Evolutionary conservation across 1,284 basidiomycete species (phyloP).

Genomic region (Cryptococcus maquisensis): DNA sequence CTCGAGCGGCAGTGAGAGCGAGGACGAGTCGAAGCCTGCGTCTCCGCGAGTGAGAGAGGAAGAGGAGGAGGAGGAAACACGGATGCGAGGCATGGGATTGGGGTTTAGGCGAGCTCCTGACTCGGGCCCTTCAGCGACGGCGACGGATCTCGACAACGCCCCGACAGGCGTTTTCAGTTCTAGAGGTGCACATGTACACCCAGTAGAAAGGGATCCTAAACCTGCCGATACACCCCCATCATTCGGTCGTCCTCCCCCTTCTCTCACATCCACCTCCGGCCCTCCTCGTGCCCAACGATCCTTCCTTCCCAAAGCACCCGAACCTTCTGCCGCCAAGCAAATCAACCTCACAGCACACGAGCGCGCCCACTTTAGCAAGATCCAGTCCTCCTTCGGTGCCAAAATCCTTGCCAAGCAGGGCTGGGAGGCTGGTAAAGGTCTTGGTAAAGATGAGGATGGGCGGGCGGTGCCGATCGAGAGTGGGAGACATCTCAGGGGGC

Average conservation of each 20-base stretch:
- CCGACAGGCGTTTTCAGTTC: too few species aligned
- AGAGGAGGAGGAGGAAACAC: conserved; percentile 29
- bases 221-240: conserved; percentile 11
- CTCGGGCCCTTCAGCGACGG: background rate
- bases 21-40: too few species aligned
- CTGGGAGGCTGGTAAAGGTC: conserved; percentile 77
- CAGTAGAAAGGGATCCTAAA: background rate
- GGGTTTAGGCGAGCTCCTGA: conserved; percentile 14
- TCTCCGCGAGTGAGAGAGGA: conserved; percentile 3
- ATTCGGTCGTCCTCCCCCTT: conserved; percentile 25
- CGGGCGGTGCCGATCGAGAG: conserved; percentile 83
- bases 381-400: conserved; percentile 72
- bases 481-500: conserved; percentile 62
- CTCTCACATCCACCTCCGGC: conserved; percentile 54
- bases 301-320: conserved; percentile 12
- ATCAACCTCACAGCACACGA: conserved; percentile 61
- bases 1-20: too few species aligned
- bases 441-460: conserved; percentile 73
- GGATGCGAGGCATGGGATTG: conserved; percentile 15
- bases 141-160: too few species aligned
- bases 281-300: conserved; percentile 18
- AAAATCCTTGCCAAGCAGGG: conserved; percentile 91
- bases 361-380: conserved; percentile 69
- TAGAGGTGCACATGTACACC: too few species aligned
- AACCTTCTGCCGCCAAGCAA: conserved; percentile 20